Evolutionary conservation across 2,329 filamentous ascomycete genomes (phyloP).

Genomic region (Cadophora luteo-olivacea): DNA sequence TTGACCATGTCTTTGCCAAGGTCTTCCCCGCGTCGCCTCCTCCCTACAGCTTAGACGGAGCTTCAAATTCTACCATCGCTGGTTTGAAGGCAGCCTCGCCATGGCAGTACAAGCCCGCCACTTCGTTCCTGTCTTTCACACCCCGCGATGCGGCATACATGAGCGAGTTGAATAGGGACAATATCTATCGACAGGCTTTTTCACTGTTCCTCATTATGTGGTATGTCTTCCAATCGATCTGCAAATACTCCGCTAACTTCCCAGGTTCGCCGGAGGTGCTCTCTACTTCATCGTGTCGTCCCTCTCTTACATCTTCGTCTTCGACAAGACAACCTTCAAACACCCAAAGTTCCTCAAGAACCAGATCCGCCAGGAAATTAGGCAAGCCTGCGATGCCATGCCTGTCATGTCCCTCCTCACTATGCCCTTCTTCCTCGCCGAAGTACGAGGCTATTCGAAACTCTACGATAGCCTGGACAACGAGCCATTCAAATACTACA

Average conservation of each 20-base stretch:
- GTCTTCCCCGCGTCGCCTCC: constrained; percentile 66
- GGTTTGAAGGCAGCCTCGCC: constrained; percentile 59
- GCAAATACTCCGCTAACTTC: constrained; percentile 12
- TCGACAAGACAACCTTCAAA: constrained; percentile 86
- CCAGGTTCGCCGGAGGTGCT: constrained; percentile 82
- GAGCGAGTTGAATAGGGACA: constrained; percentile 80
- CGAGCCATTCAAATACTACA: constrained; percentile 79
- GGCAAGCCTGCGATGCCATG: constrained; percentile 77
- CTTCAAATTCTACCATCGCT: constrained; percentile 60
- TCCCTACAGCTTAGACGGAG: constrained; percentile 57
- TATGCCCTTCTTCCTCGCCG: constrained; percentile 78
- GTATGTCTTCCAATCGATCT: constrained; percentile 56
- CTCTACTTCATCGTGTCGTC: constrained; percentile 86
- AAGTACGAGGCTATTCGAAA: constrained; percentile 84
- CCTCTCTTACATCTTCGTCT: constrained; percentile 86
- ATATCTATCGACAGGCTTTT: constrained; percentile 74
- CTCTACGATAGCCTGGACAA: constrained; percentile 83
- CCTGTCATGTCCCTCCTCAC: constrained; percentile 85
- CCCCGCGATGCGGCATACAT: constrained; percentile 80
- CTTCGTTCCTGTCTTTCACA: constrained; percentile 69
- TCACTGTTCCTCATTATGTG: constrained; percentile 86
- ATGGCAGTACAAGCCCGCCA: constrained; percentile 77
- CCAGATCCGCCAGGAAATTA: constrained; percentile 86
- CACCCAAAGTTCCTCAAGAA: constrained; percentile 97
- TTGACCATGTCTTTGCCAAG: constrained; percentile 79